Base-by-base conservation (phyloP, 768 basidiomycete species). In the Leccinum aurantiacum region DNA sequence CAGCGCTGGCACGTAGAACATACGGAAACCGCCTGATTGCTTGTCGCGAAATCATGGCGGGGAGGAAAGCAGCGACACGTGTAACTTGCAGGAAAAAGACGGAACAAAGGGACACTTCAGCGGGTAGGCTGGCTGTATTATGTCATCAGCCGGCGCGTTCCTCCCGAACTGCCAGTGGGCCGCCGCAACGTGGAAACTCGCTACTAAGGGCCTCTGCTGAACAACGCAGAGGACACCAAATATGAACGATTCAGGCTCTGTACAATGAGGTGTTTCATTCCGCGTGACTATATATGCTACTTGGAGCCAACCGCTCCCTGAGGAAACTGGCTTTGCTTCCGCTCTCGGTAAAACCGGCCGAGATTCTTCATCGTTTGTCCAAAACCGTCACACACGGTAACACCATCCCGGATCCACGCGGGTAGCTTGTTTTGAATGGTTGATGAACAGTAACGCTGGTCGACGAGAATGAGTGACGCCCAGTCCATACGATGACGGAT, bases 401-500 rank as follows among this genome's bases (percentile, higher is more conserved):
- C 69, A 27, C 81, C 82, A 53, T 81, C 77, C 10, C 85, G 88
- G 56, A 98, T 93, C 96, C 96, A 99, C 58, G 82, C 82, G 0
- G 96, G 95, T n/a, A 99, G 77, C 73, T 97, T 97, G 56, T 72
- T 76, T 44, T 83, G 82, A 57, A 97, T 91, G 1, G 85, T 77
- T 3, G 81, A 66, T 0, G 84, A 84, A 7, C 83, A 77, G 69
- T 97, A 99, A 35, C 96, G 87, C 58, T 77, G 80, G 73, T 99
- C 96, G 48, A 99, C 76, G 15, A 99, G 83, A 54, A 98, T 79
- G 52, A 99, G 82, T 0, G 90, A 86, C 3, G 95, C 93, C 89
- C 95, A 99, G 70, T 99, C 96, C 64, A 80, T 83, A 29, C 84
- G 83, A 71, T 98, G 95, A 47, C 96, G 87, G 60, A 98, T 96